Evolutionary conservation across 2,329 filamentous ascomycete genomes (phyloP).

Genomic region (Fusarium agapanthi): DNA sequence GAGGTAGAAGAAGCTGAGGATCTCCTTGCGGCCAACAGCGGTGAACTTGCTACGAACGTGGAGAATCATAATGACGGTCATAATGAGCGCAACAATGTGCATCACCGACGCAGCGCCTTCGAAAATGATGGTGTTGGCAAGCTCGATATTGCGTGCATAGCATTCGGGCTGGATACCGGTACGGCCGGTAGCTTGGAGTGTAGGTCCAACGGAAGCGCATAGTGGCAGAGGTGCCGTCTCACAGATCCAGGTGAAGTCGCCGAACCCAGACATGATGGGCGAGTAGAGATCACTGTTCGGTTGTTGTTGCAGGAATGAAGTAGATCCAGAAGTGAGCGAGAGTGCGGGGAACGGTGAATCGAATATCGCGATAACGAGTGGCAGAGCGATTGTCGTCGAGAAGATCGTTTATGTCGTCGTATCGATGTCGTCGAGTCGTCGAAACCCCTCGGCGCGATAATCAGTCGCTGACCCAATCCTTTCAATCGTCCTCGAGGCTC

Average conservation of each 20-base stretch:
- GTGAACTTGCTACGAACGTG: constrained; percentile 98
- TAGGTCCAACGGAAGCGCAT: constrained; percentile 84
- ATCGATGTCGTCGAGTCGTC: constrained; percentile 20
- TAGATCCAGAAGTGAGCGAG: neutral
- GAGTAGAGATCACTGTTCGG: neutral
- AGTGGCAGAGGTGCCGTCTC: constrained; percentile 84
- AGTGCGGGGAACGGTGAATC: neutral
- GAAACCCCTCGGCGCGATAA: neutral
- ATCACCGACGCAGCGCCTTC: constrained; percentile 89
- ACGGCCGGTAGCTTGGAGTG: constrained; percentile 71
- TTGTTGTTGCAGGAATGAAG: neutral
- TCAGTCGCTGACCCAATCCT: neutral
- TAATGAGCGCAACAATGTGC: constrained; percentile 88
- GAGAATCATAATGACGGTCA: constrained; percentile 97
- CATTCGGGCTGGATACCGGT: constrained; percentile 88
- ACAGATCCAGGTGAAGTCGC: constrained; percentile 90
- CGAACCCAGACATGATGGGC: constrained; percentile 78
- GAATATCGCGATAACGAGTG: neutral
- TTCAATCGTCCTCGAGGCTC: constrained; percentile 8
- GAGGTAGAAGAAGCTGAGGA: constrained; percentile 94
- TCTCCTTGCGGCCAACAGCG: constrained; percentile 81
- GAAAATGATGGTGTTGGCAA: constrained; percentile 99
- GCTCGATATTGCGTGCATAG: constrained; percentile 92
- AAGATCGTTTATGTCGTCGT: neutral
- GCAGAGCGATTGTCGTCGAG: neutral